These are phyloP conservation scores for Mucor irregularis DNA, from an alignment of 371 early-diverging fungal species.

Conservation along the genomic window DNA sequence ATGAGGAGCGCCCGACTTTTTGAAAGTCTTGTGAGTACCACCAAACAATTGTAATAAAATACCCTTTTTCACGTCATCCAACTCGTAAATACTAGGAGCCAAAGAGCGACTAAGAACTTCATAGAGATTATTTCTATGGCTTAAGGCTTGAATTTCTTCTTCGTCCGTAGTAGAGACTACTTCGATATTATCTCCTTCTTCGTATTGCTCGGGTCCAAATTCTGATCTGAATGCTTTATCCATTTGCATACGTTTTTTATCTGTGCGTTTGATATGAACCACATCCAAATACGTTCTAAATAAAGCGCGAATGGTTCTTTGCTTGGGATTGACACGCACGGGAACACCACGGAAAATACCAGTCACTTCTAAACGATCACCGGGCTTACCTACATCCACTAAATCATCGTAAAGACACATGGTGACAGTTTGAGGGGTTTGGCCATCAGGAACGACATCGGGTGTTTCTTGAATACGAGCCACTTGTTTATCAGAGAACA, in stretches of 20 bases:
- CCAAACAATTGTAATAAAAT: slow-evolving; percentile 98
- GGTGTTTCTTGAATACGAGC: slow-evolving; percentile 98
- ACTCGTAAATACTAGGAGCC: slow-evolving; percentile 97
- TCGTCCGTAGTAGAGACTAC: slow-evolving; percentile 61
- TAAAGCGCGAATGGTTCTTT: slow-evolving; percentile 89
- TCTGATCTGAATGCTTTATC: slow-evolving; percentile 34
- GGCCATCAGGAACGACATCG: slow-evolving; percentile 97
- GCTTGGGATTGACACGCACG: slow-evolving; percentile 92
- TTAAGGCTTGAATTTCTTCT: slow-evolving; percentile 63
- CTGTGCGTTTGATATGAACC: slow-evolving; percentile 85
- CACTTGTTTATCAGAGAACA: slow-evolving; percentile 97
- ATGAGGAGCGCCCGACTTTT: slow-evolving; percentile 71
- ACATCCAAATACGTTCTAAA: slow-evolving; percentile 98
- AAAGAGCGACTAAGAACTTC: slow-evolving; percentile 80
- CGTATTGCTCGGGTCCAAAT: slow-evolving; percentile 60
- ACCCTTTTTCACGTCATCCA: slow-evolving; percentile 99
- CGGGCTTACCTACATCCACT: slow-evolving; percentile 96
- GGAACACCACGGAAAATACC: slow-evolving; percentile 98
- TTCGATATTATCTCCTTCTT: slow-evolving; percentile 69
- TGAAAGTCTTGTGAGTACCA: slow-evolving; percentile 84
- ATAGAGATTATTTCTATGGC: slow-evolving; percentile 72
- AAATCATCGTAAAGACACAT: slow-evolving; percentile 93
- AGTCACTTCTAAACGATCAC: slow-evolving; percentile 94
- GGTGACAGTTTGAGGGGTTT: slow-evolving; percentile 98
- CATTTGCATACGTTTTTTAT: slow-evolving; percentile 68